Evolutionary conservation across 1,284 basidiomycete species (phyloP).

Genomic region (Lentinus polychrous): DNA sequence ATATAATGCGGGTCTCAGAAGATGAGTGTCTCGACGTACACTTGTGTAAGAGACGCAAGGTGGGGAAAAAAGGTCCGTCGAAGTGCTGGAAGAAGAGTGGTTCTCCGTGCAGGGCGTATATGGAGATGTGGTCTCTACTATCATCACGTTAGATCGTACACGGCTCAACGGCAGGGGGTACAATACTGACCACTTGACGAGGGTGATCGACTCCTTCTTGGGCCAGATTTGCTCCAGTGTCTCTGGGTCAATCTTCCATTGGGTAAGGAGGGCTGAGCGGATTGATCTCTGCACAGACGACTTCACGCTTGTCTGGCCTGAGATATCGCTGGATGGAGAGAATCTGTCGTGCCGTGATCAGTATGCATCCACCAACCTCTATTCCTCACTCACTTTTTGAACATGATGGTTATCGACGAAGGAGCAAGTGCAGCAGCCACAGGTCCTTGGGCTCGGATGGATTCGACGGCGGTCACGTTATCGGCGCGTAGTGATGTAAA

Average conservation of each 20-base stretch:
- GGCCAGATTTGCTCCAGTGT: conserved; percentile 93
- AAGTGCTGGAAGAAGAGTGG: conserved; percentile 97
- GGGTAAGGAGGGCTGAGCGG: conserved; percentile 72
- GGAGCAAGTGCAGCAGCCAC: background rate
- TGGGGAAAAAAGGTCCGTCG: conserved; percentile 90
- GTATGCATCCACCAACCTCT: background rate
- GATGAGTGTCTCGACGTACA: conserved; percentile 47
- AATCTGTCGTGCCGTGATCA: conserved; percentile 59
- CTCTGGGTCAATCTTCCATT: conserved; percentile 79
- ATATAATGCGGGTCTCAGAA: background rate
- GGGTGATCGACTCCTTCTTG: conserved; percentile 92
- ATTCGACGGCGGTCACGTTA: background rate
- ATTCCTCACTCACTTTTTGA: conserved; percentile 47
- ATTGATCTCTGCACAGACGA: conserved; percentile 91
- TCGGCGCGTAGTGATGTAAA: conserved; percentile 3
- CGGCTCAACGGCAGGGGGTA: conserved; percentile 6
- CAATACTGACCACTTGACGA: conserved; percentile 86
- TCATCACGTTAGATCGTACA: conserved; percentile 11
- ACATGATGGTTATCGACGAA: conserved; percentile 31
- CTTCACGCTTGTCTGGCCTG: conserved; percentile 92
- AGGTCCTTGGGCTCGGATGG: background rate
- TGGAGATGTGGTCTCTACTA: conserved; percentile 93
- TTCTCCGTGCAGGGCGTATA: conserved; percentile 82
- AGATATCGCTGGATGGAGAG: conserved; percentile 78
- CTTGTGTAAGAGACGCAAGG: conserved; percentile 83